These are phyloP conservation scores for Cyberlindnera euphorbiiphila DNA, from an alignment of 805 yeast species.

Conservation along the genomic window DNA sequence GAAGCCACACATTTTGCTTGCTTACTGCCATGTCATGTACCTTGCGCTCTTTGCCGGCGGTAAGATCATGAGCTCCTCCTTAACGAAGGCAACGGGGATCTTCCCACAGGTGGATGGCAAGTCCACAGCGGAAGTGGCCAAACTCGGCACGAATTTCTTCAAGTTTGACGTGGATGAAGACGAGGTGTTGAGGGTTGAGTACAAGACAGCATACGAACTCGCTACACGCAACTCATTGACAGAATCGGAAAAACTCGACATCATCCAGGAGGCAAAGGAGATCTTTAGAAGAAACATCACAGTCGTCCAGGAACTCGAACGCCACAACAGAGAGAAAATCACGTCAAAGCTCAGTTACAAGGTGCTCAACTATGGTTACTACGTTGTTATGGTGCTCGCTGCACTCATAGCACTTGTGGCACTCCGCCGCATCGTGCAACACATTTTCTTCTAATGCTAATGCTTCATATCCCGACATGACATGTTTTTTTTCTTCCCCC, in stretches of 20 bases:
- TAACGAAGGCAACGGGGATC: conserved; percentile 62
- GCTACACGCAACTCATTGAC: conserved; percentile 67
- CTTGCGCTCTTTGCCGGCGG: conserved; percentile 88
- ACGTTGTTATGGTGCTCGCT: conserved; percentile 35
- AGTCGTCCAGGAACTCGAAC: conserved; percentile 64
- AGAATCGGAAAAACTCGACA: conserved; percentile 65
- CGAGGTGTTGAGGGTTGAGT: conserved; percentile 56
- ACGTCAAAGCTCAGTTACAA: conserved; percentile 53
- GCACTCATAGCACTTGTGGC: conserved; percentile 31
- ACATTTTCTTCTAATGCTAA: conserved; percentile 4
- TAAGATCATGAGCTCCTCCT: conserved; percentile 60
- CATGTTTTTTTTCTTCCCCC: neutral
- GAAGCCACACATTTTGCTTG: conserved; percentile 68
- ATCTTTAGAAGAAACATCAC: conserved; percentile 60
- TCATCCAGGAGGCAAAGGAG: conserved; percentile 62
- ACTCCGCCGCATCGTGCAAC: conserved; percentile 32
- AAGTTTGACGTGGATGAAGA: conserved; percentile 67
- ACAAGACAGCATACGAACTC: conserved; percentile 74
- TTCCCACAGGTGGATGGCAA: conserved; percentile 73
- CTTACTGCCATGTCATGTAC: conserved; percentile 83
- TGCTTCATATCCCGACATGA: neutral
- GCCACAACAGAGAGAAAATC: conserved; percentile 56
- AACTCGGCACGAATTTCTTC: conserved; percentile 66
- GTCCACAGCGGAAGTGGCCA: conserved; percentile 57
- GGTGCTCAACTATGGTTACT: conserved; percentile 49